Evolutionary conservation across 768 basidiomycete species (phyloP), one percentile per base, ranked within the genome.

Genomic region (Clitopilus passeckerianus): DNA sequence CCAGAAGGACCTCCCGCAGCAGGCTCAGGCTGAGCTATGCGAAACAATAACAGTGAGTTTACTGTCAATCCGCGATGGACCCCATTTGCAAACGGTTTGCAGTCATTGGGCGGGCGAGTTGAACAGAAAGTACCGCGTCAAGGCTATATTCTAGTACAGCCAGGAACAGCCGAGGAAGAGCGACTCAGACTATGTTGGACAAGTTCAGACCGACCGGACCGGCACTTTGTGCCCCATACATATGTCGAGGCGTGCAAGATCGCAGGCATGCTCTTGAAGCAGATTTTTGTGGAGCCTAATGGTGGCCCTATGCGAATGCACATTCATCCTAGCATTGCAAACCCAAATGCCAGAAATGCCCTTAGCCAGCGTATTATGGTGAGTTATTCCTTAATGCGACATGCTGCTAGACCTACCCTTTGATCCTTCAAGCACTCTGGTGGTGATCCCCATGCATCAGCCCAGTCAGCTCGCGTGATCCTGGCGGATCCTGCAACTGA

Each of bases 241-340:
- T 93, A 85, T 67, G 84, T 93, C 15, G 89, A 91, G 35, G 88
- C 90, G n/a, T 92, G 91, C 74, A 90, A 89, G 70, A 81, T 87
- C n/a, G 82, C 84, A 0, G 86, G 87, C 12, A 85, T 83, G 79
- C 70, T 90, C 14, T 66, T 92, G 57, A 88, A 83, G 70, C 90
- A 91, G 66, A 88, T 92, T 34, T 92, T 93, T 61, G 72, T 85
- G 15, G 85, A 89, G 60, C 46, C 46, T 18, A 76, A 86, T 34
- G 86, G 84, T 5, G 67, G 63, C 2, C 83, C 89, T 0, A 86
- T 91, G 59, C 77, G 80, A 27, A 89, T 93, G 81, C 89, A 91
- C 66, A 90, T 93, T 54, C 89, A 93, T 64, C 77, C 84, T 0
- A 90, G 89, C 68, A 91, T 93, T 52, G 87, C 87, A 27, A 91